Percentiles rank a stretch among this genome's conserved stretches.
These are phyloP conservation scores for Saitozyma sp. DNA, from an alignment of 768 basidiomycete species.

Conservation along the genomic window DNA sequence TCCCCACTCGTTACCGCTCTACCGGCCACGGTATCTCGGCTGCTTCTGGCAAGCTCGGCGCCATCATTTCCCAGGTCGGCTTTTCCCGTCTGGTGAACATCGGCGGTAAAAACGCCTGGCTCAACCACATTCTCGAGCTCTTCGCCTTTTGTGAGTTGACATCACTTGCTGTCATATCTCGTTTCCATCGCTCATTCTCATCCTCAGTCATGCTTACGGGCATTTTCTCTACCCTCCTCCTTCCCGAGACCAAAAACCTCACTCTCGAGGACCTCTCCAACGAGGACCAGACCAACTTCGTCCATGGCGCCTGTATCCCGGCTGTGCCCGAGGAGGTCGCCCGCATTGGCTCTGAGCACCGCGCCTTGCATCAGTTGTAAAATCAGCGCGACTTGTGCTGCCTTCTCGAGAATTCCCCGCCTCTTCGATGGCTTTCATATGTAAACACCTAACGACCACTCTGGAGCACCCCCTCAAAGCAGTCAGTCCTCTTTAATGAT, in stretches of 20 bases:
- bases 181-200: constrained; percentile 20
- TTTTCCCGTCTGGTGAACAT: constrained; percentile 51
- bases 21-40: constrained; percentile 52
- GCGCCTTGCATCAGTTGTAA: no score
- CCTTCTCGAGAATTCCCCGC: no score
- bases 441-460: no score
- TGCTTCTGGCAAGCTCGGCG: constrained; percentile 54
- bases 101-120: constrained; percentile 45
- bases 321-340: no score
- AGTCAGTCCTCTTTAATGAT: no score
- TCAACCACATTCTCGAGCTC: constrained; percentile 48
- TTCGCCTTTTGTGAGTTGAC: no score
- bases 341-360: no score
- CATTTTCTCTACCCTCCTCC: constrained; percentile 48
- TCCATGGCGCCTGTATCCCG: neutral
- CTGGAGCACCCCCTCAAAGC: no score
- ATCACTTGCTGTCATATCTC: constrained; percentile 36
- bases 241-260: constrained; percentile 51
- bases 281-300: constrained; percentile 21
- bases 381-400: no score
- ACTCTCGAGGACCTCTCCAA: constrained; percentile 23
- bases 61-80: constrained; percentile 53
- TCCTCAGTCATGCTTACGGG: constrained; percentile 40
- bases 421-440: no score
- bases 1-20: constrained; percentile 54